Evolutionary conservation across 495 filamentous ascomycete species (phyloP), one percentile per base, ranked within the genome.

Genomic region (Penicillium antarcticum): DNA sequence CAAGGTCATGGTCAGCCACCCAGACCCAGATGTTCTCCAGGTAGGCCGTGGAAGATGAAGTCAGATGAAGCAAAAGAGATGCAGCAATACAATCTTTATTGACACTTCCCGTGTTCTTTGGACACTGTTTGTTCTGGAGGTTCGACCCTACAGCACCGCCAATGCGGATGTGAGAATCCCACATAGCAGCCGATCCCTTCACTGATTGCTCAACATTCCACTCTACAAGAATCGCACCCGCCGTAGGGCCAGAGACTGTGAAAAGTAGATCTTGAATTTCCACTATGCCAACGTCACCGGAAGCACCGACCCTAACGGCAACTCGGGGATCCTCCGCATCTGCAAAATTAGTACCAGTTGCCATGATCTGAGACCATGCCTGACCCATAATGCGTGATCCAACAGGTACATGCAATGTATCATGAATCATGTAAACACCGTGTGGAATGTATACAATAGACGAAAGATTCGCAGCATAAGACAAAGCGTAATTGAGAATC

Each of bases 191-290:
- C 0, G 84, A 80, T 36, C 87, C 89, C 44, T 86, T 80, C 3
- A 65, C 61, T 0, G 72, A 67, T 17, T 80, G 73, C 10, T 75
- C 80, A 3, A 95, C 61, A 66, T 96, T 95, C 88, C 89, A 96
- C 62, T 96, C 79, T 58, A 95, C 75, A 26, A 96, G 67, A 52
- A 94, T 82, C 16, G 88, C 89, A 37, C 91, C 91, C 14, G 91
- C 88, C 48, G 86, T 83, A 0, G 87, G 70, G 81, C 91, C 57
- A 80, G 74, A 38, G 82, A 91, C 53, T 0, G 60, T 69, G 61
- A 96, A 89, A 40, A 96, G 74, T 51, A 96, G 71, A 49, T 92
- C 89, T 1, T 81, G 83, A 57, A 94, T 89, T 68, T 95, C 89
- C 23, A 91, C 79, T 12, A 71, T 66, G 21, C 91, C 90, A 19